Conservation (phyloP, 164 flowering plant genomes). For the Akebia trifoliata region DNA sequence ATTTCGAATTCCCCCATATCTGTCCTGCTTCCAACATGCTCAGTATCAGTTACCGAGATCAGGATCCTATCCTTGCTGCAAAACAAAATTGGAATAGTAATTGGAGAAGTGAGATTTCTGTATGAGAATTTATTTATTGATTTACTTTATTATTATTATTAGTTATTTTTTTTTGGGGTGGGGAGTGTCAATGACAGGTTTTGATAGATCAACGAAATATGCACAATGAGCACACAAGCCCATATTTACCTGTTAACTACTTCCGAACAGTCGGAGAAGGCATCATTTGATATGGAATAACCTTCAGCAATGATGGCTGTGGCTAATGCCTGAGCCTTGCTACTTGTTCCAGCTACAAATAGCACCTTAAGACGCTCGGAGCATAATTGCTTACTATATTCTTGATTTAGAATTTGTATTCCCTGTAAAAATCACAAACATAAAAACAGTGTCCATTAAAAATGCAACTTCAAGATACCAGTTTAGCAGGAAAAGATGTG, state of each 20-base stretch:
- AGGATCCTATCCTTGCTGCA: conserved; percentile 16
- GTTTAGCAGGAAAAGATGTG: neutral
- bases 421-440: conserved; percentile 22
- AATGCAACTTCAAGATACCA: neutral
- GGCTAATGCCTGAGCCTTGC: conserved; percentile 14
- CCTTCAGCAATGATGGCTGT: conserved; percentile 23
- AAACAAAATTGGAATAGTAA: neutral
- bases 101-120: too few species aligned
- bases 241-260: conserved; percentile 27
- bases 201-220: too few species aligned
- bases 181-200: too few species aligned
- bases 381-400: neutral
- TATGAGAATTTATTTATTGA: too few species aligned
- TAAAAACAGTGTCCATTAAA: too few species aligned
- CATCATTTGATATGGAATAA: conserved; percentile 16
- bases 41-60: conserved; percentile 24
- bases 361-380: conserved; percentile 23
- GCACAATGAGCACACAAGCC: too few species aligned
- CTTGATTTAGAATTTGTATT: conserved; percentile 22
- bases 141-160: too few species aligned
- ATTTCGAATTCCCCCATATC: conserved; percentile 30
- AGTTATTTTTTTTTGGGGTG: too few species aligned
- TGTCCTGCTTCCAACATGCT: conserved; percentile 8
- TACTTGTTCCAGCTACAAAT: conserved; percentile 20
- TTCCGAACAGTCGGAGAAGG: neutral